Conservation (phyloP, 345 rosid species). For the Conringia planisiliqua region DNA sequence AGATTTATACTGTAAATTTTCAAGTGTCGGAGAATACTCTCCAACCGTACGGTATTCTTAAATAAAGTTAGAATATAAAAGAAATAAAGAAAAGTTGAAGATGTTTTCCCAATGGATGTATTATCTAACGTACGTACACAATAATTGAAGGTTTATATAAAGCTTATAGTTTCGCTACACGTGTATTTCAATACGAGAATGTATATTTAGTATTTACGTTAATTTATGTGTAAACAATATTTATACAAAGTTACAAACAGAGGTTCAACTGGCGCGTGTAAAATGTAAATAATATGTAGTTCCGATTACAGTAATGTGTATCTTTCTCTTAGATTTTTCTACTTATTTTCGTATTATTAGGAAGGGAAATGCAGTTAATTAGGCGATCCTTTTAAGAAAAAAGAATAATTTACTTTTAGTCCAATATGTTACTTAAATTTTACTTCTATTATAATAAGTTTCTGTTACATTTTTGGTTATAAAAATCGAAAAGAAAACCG, state of each 20-base stretch:
- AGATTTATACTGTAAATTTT: background rate
- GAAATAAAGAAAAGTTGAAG: background rate
- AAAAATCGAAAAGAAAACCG: background rate
- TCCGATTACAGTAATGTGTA: too few species aligned
- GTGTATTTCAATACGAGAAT: too few species aligned
- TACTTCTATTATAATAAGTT: background rate
- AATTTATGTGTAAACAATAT: too few species aligned
- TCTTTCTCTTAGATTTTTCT: too few species aligned
- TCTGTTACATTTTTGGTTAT: background rate
- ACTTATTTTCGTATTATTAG: background rate
- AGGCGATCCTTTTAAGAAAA: constrained; percentile 16
- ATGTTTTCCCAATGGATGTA: background rate
- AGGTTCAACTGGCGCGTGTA: too few species aligned
- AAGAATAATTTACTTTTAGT: background rate
- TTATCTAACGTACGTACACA: too few species aligned
- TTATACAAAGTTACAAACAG: too few species aligned
- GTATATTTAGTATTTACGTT: too few species aligned
- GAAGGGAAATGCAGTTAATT: background rate
- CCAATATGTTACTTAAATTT: background rate
- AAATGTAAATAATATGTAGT: too few species aligned
- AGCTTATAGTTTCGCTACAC: too few species aligned
- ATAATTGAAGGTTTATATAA: too few species aligned
- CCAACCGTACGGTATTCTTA: background rate
- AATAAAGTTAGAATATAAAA: background rate
- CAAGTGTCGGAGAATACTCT: background rate